phyloP scores from a whole-genome alignment of 2,329 filamentous ascomycete species.

The Epichloe glyceriae region DNA sequence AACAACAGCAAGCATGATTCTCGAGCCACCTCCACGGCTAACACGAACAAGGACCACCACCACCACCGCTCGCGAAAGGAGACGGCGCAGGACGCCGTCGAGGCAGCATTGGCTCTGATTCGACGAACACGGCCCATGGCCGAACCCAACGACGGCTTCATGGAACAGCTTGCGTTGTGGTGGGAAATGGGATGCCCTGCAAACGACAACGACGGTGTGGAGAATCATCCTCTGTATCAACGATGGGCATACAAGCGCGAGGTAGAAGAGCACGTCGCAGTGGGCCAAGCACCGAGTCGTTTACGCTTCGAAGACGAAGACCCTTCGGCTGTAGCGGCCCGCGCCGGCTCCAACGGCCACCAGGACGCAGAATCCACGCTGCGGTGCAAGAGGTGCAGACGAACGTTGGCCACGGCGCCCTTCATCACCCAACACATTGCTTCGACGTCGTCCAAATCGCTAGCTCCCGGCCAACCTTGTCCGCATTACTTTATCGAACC shows the following conservation, averaged over 20 bases:
- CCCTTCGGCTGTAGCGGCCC: neutral
- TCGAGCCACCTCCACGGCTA: neutral
- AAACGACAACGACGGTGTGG: slow-evolving; percentile 32
- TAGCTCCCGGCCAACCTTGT: slow-evolving; percentile 32
- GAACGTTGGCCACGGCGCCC: slow-evolving; percentile 37
- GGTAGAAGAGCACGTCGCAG: slow-evolving; percentile 46
- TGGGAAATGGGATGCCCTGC: slow-evolving; percentile 70
- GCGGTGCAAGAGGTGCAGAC: slow-evolving; percentile 84
- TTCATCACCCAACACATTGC: slow-evolving; percentile 54
- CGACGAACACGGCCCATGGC: slow-evolving; percentile 60
- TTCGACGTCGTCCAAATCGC: neutral
- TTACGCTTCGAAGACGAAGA: slow-evolving; percentile 74
- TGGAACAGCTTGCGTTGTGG: slow-evolving; percentile 76
- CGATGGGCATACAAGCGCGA: slow-evolving; percentile 48
- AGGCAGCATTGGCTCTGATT: slow-evolving; percentile 54
- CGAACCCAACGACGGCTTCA: slow-evolving; percentile 86
- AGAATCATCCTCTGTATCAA: slow-evolving; percentile 64
- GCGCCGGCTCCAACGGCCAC: neutral
- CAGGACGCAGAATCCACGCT: slow-evolving; percentile 26
- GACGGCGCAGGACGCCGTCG: slow-evolving; percentile 34
- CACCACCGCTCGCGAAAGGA: slow-evolving; percentile 14
- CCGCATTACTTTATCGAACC: slow-evolving; percentile 87
- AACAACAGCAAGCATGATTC: slow-evolving; percentile 3
- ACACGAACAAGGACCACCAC: slow-evolving; percentile 2
- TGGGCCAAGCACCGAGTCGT: slow-evolving; percentile 67